Base-by-base conservation (phyloP, 805 yeast species). In the Candida chilensis region DNA sequence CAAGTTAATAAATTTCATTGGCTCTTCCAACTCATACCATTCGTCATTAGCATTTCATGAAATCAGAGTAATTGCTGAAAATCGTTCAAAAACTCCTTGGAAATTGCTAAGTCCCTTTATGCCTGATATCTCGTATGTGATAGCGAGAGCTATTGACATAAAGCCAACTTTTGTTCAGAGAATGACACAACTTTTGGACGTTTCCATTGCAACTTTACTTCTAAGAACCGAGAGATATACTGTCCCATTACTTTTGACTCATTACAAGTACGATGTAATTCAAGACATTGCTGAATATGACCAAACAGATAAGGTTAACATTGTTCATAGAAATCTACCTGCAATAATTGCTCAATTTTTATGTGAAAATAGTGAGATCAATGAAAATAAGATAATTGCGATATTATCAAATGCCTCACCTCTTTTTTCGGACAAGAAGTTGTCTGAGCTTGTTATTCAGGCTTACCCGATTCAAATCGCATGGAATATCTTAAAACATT, bases 51-150 rank as follows among this genome's bases (percentile, higher is more conserved):
- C 86, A 0, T 74, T 76, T 38, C 78, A 77, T 44, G 72, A 74
- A 33, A 54, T 90, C 4, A 55, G 71, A 15, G 54, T 65, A 20
- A 64, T 82, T 9, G 79, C 96, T 0, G 42, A 55, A 12, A 59
- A 72, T 2, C 71, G 72, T 39, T 52, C 61, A 1, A 55, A 71
- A 20, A 73, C 95, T 0, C 78, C 94, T 0, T 87, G 90, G 72
- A 84, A 81, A 47, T 53, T 90, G 10, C 57, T 86, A 14, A 74
- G 83, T 5, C 95, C 95, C 1, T 83, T 74, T 37, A 66, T 92
- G 42, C 87, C 90, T 2, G 69, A 78, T 20, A 61, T 87, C 5
- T 70, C 88, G 22, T 69, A 74, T 26, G 67, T 68, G 16, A 64
- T 85, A 12, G 76, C 85, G 3, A 72, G 72, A 37, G 63, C 64